These are phyloP conservation scores for Aspergillus tubingensis DNA, from an alignment of 2,329 filamentous ascomycete genomes.

Conservation along the genomic window DNA sequence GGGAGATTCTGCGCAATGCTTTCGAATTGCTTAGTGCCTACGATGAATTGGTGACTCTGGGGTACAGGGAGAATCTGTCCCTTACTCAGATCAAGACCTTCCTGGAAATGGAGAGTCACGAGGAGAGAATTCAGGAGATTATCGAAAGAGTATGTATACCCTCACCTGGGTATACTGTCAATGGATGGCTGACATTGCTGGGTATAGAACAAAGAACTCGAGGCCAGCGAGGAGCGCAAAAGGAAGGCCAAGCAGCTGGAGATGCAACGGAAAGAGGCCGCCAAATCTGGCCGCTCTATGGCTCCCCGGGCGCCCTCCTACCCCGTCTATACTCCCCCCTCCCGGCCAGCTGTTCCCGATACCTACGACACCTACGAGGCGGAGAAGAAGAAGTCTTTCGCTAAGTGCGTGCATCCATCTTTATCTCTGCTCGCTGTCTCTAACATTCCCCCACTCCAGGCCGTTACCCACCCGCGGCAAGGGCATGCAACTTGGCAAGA, in stretches of 20 bases:
- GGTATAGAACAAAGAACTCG: constrained; percentile 89
- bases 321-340: constrained; percentile 82
- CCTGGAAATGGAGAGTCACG: constrained; percentile 98
- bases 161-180: constrained; percentile 24
- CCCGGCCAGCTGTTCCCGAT: constrained; percentile 71
- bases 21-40: constrained; percentile 96
- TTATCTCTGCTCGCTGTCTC: background rate
- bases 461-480: constrained; percentile 74
- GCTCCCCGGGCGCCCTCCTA: constrained; percentile 78
- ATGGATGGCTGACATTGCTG: constrained; percentile 25
- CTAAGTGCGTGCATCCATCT: constrained; percentile 61
- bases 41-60: constrained; percentile 92
- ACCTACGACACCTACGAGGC: constrained; percentile 94
- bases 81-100: constrained; percentile 99
- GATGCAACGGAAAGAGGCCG: constrained; percentile 96
- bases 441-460: constrained; percentile 51
- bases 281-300: constrained; percentile 68
- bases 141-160: constrained; percentile 71
- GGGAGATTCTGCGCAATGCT: constrained; percentile 91
- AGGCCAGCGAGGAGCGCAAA: constrained; percentile 97
- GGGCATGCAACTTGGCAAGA: constrained; percentile 99
- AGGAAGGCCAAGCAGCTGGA: constrained; percentile 98
- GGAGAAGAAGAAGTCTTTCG: constrained; percentile 90
- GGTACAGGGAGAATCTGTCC: constrained; percentile 94
- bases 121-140: constrained; percentile 98